Conservation (phyloP, 2,329 filamentous ascomycete species). For the Phialemoniopsis sp. region DNA sequence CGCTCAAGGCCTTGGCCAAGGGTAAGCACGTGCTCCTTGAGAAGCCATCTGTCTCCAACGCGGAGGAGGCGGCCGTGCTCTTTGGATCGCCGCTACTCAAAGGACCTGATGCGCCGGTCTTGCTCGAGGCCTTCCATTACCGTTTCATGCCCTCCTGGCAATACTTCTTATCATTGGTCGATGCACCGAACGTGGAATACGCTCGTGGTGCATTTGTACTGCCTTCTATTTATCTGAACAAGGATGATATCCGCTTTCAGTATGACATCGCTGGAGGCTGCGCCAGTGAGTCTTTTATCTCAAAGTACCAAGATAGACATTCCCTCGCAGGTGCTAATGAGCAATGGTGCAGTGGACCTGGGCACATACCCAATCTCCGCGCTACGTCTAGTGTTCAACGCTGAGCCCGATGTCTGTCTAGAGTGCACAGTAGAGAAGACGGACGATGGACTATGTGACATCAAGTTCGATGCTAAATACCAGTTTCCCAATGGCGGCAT, state of each 20-base stretch:
- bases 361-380: constrained; percentile 32
- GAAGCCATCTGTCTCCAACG: constrained; percentile 35
- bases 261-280: constrained; percentile 21
- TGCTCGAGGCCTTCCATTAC: constrained; percentile 38
- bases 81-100: constrained; percentile 22
- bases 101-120: constrained; percentile 22
- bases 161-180: constrained; percentile 22
- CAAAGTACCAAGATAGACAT: no score
- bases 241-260: constrained; percentile 26
- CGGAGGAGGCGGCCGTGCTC: constrained; percentile 25
- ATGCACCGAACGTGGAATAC: constrained; percentile 16
- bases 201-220: constrained; percentile 15
- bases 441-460: constrained; percentile 20
- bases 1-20: constrained; percentile 28
- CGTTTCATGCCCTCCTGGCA: constrained; percentile 32
- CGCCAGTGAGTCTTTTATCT: no score
- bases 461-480: constrained; percentile 25
- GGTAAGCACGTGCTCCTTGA: constrained; percentile 42
- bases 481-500: constrained; percentile 30
- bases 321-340: no score
- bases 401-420: constrained; percentile 29
- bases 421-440: no score
- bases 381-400: constrained; percentile 29
- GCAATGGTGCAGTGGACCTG: no score
- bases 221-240: constrained; percentile 12